Evolutionary conservation across 495 filamentous ascomycete species (phyloP), one percentile per base, ranked within the genome.

Genomic region (Staphylotrichum tortipilum): DNA sequence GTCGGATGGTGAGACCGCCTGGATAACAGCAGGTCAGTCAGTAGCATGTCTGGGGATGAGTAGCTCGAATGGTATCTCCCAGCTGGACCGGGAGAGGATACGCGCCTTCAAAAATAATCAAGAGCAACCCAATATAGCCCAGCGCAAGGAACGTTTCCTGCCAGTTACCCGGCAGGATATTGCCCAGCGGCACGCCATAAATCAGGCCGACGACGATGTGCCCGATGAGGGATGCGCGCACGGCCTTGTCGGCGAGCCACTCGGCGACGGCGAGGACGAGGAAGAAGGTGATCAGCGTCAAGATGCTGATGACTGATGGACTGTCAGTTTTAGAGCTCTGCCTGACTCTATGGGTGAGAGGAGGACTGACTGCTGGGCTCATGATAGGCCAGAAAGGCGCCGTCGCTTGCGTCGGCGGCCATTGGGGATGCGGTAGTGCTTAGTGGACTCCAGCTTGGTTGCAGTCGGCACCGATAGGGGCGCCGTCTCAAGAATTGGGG

Each of bases 41-140:
- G 10, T 23, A n/a, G 22, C 11, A n/a, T 9, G 22, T 17, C 34
- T 12, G 4, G 29, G 34, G 22, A 31, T 33, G 36, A 18, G 28
- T 14, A 7, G 2, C 2, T n/a, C n/a, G n/a, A n/a, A n/a, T n/a
- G n/a, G n/a, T n/a, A n/a, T n/a, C n/a, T n/a, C n/a, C n/a, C n/a
- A n/a, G n/a, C n/a, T n/a, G n/a, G 21, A 26, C 15, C 2, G 22
- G 8, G 37, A 8, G 28, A 9, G 9, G 2, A 12, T 36, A 0
- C 29, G 2, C 14, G 73, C 79, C 84, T 67, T 88, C 80, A 59
- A 82, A 89, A 2, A 92, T 84, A 9, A 91, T 66, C 36, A 89
- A 64, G 11, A 90, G 77, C 31, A 92, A 56, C 0, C 88, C 87
- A 0, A 91, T 63, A 58, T 90, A 91, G 0, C 87, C 86, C n/a